Evolutionary conservation across 1,284 basidiomycete genomes (phyloP), one percentile per base, ranked within the genome.

Genomic region (Bjerkandera adusta): DNA sequence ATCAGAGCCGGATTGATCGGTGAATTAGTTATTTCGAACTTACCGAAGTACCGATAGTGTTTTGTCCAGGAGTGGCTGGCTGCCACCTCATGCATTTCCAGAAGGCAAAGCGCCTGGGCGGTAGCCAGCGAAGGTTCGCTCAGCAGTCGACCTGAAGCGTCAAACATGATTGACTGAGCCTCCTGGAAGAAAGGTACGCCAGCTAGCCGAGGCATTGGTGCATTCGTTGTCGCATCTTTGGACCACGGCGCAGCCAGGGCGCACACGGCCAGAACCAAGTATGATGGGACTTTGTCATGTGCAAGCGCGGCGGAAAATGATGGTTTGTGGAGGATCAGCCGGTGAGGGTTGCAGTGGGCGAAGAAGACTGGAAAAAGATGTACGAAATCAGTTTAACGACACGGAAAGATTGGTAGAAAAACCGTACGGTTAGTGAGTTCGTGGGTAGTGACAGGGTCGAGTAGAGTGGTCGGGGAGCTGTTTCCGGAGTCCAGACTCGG

Each of bases 171-270:
- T 1, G 72, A 71, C n/a, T 78, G 62, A 1, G 86, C 85, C 55
- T 81, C 81, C 51, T 81, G 72, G 42, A 83, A 83, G 57, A 87
- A 90, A 4, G 66, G 71, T 50, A 77, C 75, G n/a, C 88, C 87
- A 3, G 85, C 80, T 33, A 78, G 75, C 51, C 85, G 83, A 43
- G 77, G 65, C 22, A 81, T 77, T 7, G 63, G 70, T 18, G 77
- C 77, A 42, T 73, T 76, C 41, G 84, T 67, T n/a, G 73, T 72
- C 18, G 82, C 74, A 45, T 82, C 81, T 50, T 78, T 81, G 8
- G 85, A 88, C 46, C 83, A 67, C 3, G 84, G 85, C 10, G 87
- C 85, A 4, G 87, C 84, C 25, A 87, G 71, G 5, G 88, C 85
- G 60, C 85, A 88, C 10, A 90, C 72, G 0, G 85, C 79, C 44